Evolutionary conservation across 2,329 filamentous ascomycete species (phyloP), one percentile per base, ranked within the genome.

Genomic region (Arthrobotrys pseudoclavata): DNA sequence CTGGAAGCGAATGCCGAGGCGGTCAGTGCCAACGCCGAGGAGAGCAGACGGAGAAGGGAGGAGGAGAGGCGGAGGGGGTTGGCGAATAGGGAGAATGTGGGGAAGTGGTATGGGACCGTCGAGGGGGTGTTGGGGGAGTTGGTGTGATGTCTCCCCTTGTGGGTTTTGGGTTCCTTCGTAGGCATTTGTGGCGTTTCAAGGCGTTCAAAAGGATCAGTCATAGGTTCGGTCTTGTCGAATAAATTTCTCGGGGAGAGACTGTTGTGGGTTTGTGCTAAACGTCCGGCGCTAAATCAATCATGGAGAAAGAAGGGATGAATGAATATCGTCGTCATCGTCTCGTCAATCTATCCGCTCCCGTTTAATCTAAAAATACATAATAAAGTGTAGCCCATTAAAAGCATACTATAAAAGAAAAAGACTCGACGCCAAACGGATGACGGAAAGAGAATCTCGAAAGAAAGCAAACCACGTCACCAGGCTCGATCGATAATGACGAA

Each of bases 71-170:
- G 89, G 4, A 91, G 90, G 4, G 88, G 89, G 48, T 88, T 89
- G 15, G 91, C 93, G 81, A 91, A 94, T 81, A 83, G 94, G 34
- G 92, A 94, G 83, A 90, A 92, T 83, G 87, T 89, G 80, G 92
- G 91, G 4, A 86, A 91, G 80, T 95, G 92, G 92, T 89, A 90
- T 84, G 88, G 89, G 80, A 90, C 90, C 18, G 89, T 89, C n/a
- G 91, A 93, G 60, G 79, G 79, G 40, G 80, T 77, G 6, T 26
- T 81, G 61, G 74, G 57, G 60, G 79, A 74, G 40, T 53, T 81
- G 60, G 29, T 72, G 22, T 62, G 64, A 40, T 37, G 3, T 57
- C n/a, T n/a, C 4, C 29, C 15, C 34, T 37, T 9, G 20, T 18
- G 3, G 20, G 20, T 24, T 31, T 22, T 37, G 3, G 1, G 3